Evolutionary conservation across 2,329 filamentous ascomycete species (phyloP).

Genomic region (Fonsecaea erecta): DNA sequence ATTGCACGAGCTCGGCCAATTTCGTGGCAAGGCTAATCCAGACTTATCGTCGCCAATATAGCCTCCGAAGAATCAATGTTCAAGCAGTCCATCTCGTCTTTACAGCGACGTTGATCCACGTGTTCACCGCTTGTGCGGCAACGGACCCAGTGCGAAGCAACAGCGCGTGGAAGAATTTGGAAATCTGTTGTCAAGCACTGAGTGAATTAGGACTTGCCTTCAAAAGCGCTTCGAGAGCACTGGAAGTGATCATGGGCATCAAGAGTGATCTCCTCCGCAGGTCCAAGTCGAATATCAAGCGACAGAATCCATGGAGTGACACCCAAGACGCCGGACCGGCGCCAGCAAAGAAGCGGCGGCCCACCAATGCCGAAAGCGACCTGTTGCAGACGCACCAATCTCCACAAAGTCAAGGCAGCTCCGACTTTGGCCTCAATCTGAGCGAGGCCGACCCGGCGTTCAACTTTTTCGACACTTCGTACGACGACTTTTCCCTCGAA

Average conservation of each 20-base stretch:
- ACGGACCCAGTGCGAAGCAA: conserved; percentile 23
- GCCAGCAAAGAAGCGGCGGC: conserved; percentile 16
- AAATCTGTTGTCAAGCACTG: conserved; percentile 34
- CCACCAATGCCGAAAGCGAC: conserved; percentile 15
- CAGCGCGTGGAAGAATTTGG: conserved; percentile 29
- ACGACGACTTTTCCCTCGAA: conserved; percentile 30
- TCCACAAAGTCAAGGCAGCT: conserved; percentile 15
- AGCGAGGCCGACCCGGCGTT: conserved; percentile 14
- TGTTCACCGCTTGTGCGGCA: conserved; percentile 31
- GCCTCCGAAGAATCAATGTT: conserved; percentile 32
- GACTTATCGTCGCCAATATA: conserved; percentile 27
- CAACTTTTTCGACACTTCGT: conserved; percentile 28
- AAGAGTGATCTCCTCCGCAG: conserved; percentile 33
- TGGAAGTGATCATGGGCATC: conserved; percentile 34
- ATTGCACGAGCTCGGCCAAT: conserved; percentile 25
- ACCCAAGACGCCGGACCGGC: not conserved
- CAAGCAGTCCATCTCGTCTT: conserved; percentile 36
- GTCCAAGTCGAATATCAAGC: conserved; percentile 21
- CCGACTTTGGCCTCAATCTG: conserved; percentile 14
- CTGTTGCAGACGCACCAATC: conserved; percentile 5
- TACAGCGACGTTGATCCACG: conserved; percentile 33
- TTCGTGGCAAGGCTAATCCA: conserved; percentile 27
- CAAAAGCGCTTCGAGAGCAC: conserved; percentile 32
- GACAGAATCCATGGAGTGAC: conserved; percentile 27
- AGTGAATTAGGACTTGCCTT: conserved; percentile 33